Percentiles rank a stretch among this genome's conserved stretches.
Evolutionary conservation across 495 filamentous ascomycete genomes (phyloP).

Genomic region (Penicillium bialowiezense): DNA sequence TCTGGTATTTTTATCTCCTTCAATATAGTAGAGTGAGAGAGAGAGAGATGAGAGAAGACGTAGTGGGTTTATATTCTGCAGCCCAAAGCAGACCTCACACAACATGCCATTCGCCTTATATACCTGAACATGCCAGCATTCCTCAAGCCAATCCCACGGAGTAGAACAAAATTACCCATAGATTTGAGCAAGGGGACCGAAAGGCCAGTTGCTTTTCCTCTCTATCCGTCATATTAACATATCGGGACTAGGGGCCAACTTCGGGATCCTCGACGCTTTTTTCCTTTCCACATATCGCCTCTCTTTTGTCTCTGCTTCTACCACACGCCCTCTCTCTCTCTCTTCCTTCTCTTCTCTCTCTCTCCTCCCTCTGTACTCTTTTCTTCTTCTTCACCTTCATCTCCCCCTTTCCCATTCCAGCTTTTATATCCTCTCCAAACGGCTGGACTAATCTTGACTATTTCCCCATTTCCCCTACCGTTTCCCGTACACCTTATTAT

Average conservation of each 20-base stretch:
- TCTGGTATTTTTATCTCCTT: neutral
- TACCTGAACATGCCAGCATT: constrained; percentile 24
- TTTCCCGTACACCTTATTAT: neutral
- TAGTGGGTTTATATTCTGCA: no score
- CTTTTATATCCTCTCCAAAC: no score
- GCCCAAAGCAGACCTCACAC: constrained; percentile 17
- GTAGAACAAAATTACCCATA: neutral
- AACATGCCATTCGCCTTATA: constrained; percentile 4
- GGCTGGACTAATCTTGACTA: no score
- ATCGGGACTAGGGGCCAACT: constrained; percentile 47
- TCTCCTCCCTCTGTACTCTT: constrained; percentile 6
- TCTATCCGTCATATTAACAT: constrained; percentile 50
- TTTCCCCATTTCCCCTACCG: constrained; percentile 1
- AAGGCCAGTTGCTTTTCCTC: constrained; percentile 18
- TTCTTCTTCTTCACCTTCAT: constrained; percentile 9
- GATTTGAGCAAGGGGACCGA: constrained; percentile 13
- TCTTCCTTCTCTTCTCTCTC: constrained; percentile 12
- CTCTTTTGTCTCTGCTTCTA: constrained; percentile 19
- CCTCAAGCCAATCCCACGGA: neutral
- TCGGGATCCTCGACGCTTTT: constrained; percentile 41
- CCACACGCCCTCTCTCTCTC: constrained; percentile 17
- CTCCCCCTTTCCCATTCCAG: constrained; percentile 4
- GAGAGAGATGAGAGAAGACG: no score
- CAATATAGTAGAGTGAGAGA: neutral
- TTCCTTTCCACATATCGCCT: constrained; percentile 12